Percentiles rank a stretch among this genome's conserved stretches.
phyloP scores from a whole-genome alignment of 192 early-diverging fungal genomes.

The Coemansia sp. region DNA sequence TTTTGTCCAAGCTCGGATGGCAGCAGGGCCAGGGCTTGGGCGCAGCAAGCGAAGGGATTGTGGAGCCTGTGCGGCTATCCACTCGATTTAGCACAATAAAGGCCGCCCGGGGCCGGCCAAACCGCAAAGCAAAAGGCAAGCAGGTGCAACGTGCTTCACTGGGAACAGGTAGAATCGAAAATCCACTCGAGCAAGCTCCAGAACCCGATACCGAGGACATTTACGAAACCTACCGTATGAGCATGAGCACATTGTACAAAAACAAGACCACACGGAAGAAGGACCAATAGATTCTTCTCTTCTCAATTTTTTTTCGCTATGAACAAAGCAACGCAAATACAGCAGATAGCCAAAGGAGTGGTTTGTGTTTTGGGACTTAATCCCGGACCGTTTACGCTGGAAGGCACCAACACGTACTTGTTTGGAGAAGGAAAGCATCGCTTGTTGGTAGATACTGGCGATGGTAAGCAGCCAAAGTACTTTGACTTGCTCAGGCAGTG shows the following conservation, averaged over 20 bases:
- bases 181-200: neutral
- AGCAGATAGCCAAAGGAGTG: slow-evolving; percentile 58
- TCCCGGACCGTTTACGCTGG: slow-evolving; percentile 74
- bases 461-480: slow-evolving; percentile 69
- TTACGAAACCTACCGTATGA: slow-evolving; percentile 31
- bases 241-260: slow-evolving; percentile 35
- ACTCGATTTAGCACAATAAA: slow-evolving; percentile 34
- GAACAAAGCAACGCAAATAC: slow-evolving; percentile 54
- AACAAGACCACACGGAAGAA: slow-evolving; percentile 1
- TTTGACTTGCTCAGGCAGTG: slow-evolving; percentile 54
- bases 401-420: slow-evolving; percentile 88
- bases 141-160: slow-evolving; percentile 19
- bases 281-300: neutral
- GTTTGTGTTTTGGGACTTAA: slow-evolving; percentile 74
- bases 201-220: slow-evolving; percentile 7
- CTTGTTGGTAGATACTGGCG: slow-evolving; percentile 75
- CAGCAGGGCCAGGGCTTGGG: slow-evolving; percentile 46
- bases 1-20: slow-evolving; percentile 47
- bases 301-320: slow-evolving; percentile 16
- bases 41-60: slow-evolving; percentile 32
- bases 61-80: slow-evolving; percentile 31
- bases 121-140: slow-evolving; percentile 1
- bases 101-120: slow-evolving; percentile 1
- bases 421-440: slow-evolving; percentile 72
- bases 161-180: slow-evolving; percentile 14